Percentiles rank a stretch among this genome's conserved stretches.
phyloP scores from a whole-genome alignment of 768 basidiomycete genomes.

The Pleurotus sapidus region DNA sequence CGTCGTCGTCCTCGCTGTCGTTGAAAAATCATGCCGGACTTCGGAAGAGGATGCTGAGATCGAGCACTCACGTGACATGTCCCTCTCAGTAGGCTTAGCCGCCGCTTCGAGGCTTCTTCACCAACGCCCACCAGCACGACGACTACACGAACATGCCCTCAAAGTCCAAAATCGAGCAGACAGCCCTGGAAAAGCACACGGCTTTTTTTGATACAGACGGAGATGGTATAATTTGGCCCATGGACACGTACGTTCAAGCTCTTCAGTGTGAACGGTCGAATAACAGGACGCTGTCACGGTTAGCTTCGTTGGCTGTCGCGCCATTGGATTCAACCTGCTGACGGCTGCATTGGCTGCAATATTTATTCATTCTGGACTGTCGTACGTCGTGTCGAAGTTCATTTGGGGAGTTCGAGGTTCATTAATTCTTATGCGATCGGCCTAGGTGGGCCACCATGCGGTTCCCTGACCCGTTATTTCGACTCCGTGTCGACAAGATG shows the following conservation, averaged over 20 bases:
- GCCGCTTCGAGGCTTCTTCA: no score
- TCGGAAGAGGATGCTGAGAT: no score
- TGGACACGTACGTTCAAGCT: conserved; percentile 34
- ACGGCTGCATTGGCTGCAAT: conserved; percentile 32
- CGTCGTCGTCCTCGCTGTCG: no score
- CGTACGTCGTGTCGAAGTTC: conserved; percentile 25
- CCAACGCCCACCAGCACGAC: no score
- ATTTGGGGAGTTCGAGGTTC: no score
- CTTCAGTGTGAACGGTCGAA: neutral
- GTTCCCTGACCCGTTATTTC: conserved; percentile 42
- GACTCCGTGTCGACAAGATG: conserved; percentile 36
- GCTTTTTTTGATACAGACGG: conserved; percentile 43
- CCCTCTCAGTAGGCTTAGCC: no score
- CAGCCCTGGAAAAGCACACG: conserved; percentile 38
- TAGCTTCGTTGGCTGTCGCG: conserved; percentile 37
- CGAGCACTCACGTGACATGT: no score
- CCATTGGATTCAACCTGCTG: conserved; percentile 34
- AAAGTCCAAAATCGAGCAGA: conserved; percentile 1
- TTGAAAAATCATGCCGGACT: no score
- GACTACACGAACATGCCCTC: no score
- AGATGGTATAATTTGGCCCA: conserved; percentile 45
- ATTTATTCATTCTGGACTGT: conserved; percentile 37
- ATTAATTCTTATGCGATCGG: neutral
- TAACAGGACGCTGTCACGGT: neutral
- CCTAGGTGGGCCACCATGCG: conserved; percentile 33